phyloP scores from a whole-genome alignment of 1,284 basidiomycete species.

The Rhodofomes roseus region DNA sequence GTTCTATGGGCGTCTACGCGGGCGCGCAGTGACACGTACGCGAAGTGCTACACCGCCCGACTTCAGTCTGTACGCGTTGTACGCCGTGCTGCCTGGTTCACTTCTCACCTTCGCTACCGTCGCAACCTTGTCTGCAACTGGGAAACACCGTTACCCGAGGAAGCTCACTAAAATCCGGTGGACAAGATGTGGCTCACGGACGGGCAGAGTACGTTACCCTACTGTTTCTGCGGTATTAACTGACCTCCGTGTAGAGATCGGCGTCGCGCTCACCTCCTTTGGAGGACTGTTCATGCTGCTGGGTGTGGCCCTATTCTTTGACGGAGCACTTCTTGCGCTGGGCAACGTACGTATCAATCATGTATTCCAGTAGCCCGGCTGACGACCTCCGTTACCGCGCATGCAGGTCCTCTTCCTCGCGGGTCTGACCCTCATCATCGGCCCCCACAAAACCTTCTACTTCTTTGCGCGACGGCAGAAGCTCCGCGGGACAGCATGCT shows the following conservation, averaged over 20 bases:
- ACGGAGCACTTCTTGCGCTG: slow-evolving; percentile 93
- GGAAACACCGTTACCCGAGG: neutral
- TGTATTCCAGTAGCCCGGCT: neutral
- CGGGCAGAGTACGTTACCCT: slow-evolving; percentile 18
- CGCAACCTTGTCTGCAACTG: neutral
- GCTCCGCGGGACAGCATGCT: slow-evolving; percentile 89
- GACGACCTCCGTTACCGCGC: neutral
- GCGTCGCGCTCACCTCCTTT: slow-evolving; percentile 96
- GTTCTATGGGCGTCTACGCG: neutral
- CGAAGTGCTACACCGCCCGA: neutral
- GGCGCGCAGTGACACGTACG: slow-evolving; percentile 1
- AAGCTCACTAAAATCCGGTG: neutral
- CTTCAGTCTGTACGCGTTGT: neutral
- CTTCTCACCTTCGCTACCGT: neutral
- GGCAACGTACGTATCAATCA: slow-evolving; percentile 71
- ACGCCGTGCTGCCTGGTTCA: neutral
- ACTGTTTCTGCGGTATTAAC: neutral
- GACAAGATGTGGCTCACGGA: slow-evolving; percentile 23
- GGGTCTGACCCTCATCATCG: slow-evolving; percentile 92
- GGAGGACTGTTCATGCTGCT: slow-evolving; percentile 95
- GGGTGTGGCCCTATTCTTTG: slow-evolving; percentile 95
- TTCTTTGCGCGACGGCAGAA: slow-evolving; percentile 98
- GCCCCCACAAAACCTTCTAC: slow-evolving; percentile 94
- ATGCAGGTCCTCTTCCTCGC: slow-evolving; percentile 86
- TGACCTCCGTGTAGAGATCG: slow-evolving; percentile 65